Base-by-base conservation (phyloP, 176 grass and related monocot genomes). In the Musa itinerans region DNA sequence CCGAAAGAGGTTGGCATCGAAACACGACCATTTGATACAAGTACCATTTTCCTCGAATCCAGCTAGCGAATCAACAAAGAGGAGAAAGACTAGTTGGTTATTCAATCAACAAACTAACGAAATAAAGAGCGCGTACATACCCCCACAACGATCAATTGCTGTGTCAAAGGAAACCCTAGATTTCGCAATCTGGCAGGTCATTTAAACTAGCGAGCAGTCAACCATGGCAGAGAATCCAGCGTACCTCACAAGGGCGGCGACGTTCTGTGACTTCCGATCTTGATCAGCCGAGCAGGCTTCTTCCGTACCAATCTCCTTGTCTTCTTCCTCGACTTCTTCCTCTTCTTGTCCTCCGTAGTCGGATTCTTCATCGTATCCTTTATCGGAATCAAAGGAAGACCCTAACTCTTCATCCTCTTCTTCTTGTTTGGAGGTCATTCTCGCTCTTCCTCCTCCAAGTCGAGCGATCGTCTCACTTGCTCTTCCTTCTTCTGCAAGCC, bases 211-310 rank as follows among this genome's bases (percentile, higher is more conserved):
- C 26, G 22, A 17, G 77, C 68, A n/a, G 27, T 5, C 52, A 63
- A 50, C 13, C 2, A 73, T 0, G 14, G 21, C 43, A 51, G 53
- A 54, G 29, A 34, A 48, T 57, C 2, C 15, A 29, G 72, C 52
- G 20, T 88, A 94, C 96, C 88, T 99, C 58, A 99, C 83, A 12
- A 94, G 84, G 71, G 87, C 91, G 22, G 86, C 88, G 2, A 98
- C 90, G 54, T 93, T 98, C 73, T 93, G 88, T 25, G 85, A 99
- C 58, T 99, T 99, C 74, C 74, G 81, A 62, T 92, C 91, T 75
- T 67, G 63, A 73, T 92, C 76, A n/a, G 43, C 50, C 49, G 34
- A 20, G 10, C 27, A 63, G 8, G 16, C 75, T 68, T 78, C 82
- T 21, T 89, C 70, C 23, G 61, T 64, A 23, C 21, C 74, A 10